phyloP scores from a whole-genome alignment of 805 yeast genomes.

The Citeromyces nyonsensis region DNA sequence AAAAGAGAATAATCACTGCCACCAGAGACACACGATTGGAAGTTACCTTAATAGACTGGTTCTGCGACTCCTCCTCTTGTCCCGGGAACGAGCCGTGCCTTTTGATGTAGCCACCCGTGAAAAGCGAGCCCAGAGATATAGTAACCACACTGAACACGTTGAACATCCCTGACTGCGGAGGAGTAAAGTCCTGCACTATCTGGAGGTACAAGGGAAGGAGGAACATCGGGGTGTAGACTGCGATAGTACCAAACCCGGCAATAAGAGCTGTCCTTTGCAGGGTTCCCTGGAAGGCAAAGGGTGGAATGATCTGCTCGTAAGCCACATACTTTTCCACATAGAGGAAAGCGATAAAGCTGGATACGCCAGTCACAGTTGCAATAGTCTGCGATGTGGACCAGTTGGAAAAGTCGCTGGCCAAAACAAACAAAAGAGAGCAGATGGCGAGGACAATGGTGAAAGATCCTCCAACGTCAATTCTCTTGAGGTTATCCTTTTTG shows the following conservation, averaged over 20 bases:
- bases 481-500: constrained; percentile 15
- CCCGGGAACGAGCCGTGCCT: constrained; percentile 5
- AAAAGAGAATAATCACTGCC: not conserved
- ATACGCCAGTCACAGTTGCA: not conserved
- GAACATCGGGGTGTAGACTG: constrained; percentile 19
- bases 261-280: constrained; percentile 20
- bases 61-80: not conserved
- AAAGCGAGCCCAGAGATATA: constrained; percentile 21
- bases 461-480: constrained; percentile 26
- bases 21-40: not conserved
- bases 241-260: constrained; percentile 19
- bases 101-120: constrained; percentile 18
- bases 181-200: constrained; percentile 21
- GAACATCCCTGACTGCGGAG: constrained; percentile 21
- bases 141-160: constrained; percentile 23
- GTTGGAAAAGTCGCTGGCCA: constrained; percentile 9
- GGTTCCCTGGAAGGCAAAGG: constrained; percentile 19
- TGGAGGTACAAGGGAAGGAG: constrained; percentile 25
- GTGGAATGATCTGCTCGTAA: constrained; percentile 22
- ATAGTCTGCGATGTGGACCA: constrained; percentile 2
- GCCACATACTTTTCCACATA: constrained; percentile 18
- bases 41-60: constrained; percentile 2
- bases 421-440: constrained; percentile 16
- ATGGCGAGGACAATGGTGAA: constrained; percentile 16
- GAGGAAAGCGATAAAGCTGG: constrained; percentile 3